phyloP scores from a whole-genome alignment of 176 grass and related monocot genomes.

The Saccharum spontaneum region DNA sequence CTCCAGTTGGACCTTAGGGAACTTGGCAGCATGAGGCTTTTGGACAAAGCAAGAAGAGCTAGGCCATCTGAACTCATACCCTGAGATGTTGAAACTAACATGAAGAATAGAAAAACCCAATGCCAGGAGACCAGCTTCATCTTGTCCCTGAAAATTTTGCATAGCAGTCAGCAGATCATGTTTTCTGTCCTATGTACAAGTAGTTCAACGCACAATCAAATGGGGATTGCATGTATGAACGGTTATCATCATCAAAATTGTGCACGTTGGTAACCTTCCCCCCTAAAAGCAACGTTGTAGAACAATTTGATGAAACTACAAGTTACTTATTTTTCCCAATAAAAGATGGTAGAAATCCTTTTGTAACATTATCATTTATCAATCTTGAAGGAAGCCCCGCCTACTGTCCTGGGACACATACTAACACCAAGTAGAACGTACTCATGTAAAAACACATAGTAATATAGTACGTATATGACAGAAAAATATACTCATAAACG shows the following conservation, averaged over 20 bases:
- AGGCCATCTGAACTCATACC: constrained; percentile 33
- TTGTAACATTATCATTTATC: constrained; percentile 1
- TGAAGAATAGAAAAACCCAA: constrained; percentile 27
- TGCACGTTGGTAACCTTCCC: too few species aligned
- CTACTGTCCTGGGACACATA: not conserved
- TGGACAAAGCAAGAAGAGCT: constrained; percentile 52
- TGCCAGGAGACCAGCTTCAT: constrained; percentile 49
- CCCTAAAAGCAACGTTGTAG: not conserved
- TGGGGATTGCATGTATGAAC: not conserved
- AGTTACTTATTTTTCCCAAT: too few species aligned
- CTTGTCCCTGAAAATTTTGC: constrained; percentile 1
- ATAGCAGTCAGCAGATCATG: not conserved
- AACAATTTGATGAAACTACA: too few species aligned
- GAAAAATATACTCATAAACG: too few species aligned
- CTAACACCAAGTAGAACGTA: too few species aligned
- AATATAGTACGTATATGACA: too few species aligned
- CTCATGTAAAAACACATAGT: not conserved
- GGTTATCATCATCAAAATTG: not conserved
- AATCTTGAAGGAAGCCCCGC: not conserved
- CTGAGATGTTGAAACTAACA: constrained; percentile 28
- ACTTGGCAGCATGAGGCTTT: constrained; percentile 41
- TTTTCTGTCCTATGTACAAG: not conserved
- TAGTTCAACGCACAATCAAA: not conserved
- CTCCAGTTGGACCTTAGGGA: constrained; percentile 52
- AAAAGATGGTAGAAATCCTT: too few species aligned